Conservation (phyloP, 1,284 basidiomycete genomes). For the Calocybe gambosa region DNA sequence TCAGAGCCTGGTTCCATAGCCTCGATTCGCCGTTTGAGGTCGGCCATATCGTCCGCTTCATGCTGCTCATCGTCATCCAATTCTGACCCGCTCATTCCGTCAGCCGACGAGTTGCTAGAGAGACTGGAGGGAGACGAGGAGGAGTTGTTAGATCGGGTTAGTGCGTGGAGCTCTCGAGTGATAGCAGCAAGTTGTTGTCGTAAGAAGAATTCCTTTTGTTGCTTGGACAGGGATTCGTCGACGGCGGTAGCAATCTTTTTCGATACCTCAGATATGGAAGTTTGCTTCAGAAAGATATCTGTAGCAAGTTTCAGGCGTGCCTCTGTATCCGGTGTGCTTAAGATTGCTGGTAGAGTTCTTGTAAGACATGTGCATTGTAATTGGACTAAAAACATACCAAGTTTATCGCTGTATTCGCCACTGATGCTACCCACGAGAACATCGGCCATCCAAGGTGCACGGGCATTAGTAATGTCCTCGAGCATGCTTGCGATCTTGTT, state of each 20-base stretch:
- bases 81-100: slow-evolving; percentile 35
- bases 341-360: no score
- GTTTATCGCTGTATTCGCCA: slow-evolving; percentile 61
- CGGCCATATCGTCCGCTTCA: slow-evolving; percentile 74
- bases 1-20: slow-evolving; percentile 71
- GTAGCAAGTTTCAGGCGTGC: slow-evolving; percentile 59
- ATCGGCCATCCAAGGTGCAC: slow-evolving; percentile 68
- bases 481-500: slow-evolving; percentile 57
- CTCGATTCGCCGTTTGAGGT: slow-evolving; percentile 76
- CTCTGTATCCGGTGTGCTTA: slow-evolving; percentile 50
- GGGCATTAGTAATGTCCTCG: slow-evolving; percentile 55
- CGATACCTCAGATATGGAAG: slow-evolving; percentile 69
- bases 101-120: slow-evolving; percentile 14
- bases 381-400: slow-evolving; percentile 41
- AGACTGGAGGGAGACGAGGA: slow-evolving; percentile 7
- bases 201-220: slow-evolving; percentile 79
- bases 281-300: slow-evolving; percentile 62
- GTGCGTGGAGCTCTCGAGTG: slow-evolving; percentile 73
- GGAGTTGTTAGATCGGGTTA: slow-evolving; percentile 35
- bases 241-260: slow-evolving; percentile 74
- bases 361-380: neutral
- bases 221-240: slow-evolving; percentile 71
- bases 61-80: slow-evolving; percentile 70
- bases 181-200: slow-evolving; percentile 87
- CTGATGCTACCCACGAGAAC: slow-evolving; percentile 60